Conservation (phyloP, 768 basidiomycete genomes). For the Lactarius indigo region DNA sequence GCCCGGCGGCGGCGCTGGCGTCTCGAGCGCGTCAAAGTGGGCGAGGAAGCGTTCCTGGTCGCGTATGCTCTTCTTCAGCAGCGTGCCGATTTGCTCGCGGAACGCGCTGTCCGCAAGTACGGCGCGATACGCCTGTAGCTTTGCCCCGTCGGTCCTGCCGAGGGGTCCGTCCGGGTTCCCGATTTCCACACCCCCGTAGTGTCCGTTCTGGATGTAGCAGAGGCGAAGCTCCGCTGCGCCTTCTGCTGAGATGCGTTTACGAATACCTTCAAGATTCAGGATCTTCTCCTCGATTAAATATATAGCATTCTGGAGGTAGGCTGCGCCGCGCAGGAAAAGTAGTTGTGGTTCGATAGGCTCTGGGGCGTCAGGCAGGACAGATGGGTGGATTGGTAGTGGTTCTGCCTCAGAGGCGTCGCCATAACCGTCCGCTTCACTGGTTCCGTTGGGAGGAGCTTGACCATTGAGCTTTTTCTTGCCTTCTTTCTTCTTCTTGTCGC, state of each 20-base stretch:
- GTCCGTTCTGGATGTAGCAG: slow-evolving; percentile 69
- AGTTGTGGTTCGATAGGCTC: slow-evolving; percentile 85
- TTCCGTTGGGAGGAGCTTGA: slow-evolving; percentile 67
- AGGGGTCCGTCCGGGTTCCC: slow-evolving; percentile 77
- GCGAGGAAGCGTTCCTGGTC: slow-evolving; percentile 83
- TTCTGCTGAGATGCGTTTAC: slow-evolving; percentile 55
- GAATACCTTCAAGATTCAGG: slow-evolving; percentile 65
- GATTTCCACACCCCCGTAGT: slow-evolving; percentile 83
- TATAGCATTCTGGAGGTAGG: slow-evolving; percentile 77
- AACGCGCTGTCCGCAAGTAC: slow-evolving; percentile 53
- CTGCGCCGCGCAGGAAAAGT: slow-evolving; percentile 78
- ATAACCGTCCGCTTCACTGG: slow-evolving; percentile 44
- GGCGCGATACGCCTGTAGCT: slow-evolving; percentile 60
- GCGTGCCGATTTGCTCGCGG: slow-evolving; percentile 53
- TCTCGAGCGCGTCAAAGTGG: slow-evolving; percentile 76
- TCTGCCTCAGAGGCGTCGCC: slow-evolving; percentile 50
- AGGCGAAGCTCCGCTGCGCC: slow-evolving; percentile 68
- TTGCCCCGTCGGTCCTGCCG: slow-evolving; percentile 53
- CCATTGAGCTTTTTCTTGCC: slow-evolving; percentile 47
- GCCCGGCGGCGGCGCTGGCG: slow-evolving; percentile 27
- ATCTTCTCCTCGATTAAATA: slow-evolving; percentile 70
- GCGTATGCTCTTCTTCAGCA: slow-evolving; percentile 71
- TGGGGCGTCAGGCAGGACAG: slow-evolving; percentile 71
- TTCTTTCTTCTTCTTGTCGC: slow-evolving; percentile 50
- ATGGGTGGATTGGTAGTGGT: slow-evolving; percentile 58